A percentile compares a stretch with the other conserved stretches of the same genome.
Evolutionary conservation across 2,329 filamentous ascomycete species (phyloP).

Genomic region (Phyllachora maydis): DNA sequence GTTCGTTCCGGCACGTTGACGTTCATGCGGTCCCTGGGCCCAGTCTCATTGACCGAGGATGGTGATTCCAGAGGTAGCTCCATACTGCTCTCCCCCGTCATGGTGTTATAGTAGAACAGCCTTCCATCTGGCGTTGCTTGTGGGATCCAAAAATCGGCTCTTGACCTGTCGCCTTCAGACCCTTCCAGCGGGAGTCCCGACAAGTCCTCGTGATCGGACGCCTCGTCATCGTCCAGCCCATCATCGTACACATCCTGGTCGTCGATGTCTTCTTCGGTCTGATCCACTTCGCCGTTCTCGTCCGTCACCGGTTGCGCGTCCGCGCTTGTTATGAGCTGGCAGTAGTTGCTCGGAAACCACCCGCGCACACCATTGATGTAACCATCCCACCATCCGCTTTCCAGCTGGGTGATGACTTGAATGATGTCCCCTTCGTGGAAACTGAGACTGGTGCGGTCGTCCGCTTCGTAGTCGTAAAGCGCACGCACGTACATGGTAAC

Average conservation of each 20-base stretch:
- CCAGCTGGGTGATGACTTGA: slow-evolving; percentile 92
- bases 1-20: slow-evolving; percentile 78
- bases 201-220: slow-evolving; percentile 30
- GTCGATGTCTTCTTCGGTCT: slow-evolving; percentile 40
- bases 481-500: slow-evolving; percentile 81
- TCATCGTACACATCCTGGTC: slow-evolving; percentile 51
- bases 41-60: slow-evolving; percentile 56
- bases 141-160: slow-evolving; percentile 95
- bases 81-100: slow-evolving; percentile 87
- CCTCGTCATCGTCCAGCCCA: slow-evolving; percentile 45
- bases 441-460: slow-evolving; percentile 89
- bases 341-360: slow-evolving; percentile 99
- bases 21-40: slow-evolving; percentile 75
- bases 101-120: slow-evolving; percentile 94
- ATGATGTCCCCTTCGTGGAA: slow-evolving; percentile 96
- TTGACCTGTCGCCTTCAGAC: slow-evolving; percentile 48
- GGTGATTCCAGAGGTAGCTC: slow-evolving; percentile 88
- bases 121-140: slow-evolving; percentile 87
- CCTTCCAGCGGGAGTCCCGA: slow-evolving; percentile 47
- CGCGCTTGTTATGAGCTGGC: slow-evolving; percentile 60
- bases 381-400: slow-evolving; percentile 99
- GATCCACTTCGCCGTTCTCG: slow-evolving; percentile 31
- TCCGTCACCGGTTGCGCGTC: slow-evolving; percentile 48
- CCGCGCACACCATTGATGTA: slow-evolving; percentile 92
- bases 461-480: slow-evolving; percentile 93